These are phyloP conservation scores for Gentiana straminea DNA, from an alignment of 257 asterid genomes.

Conservation along the genomic window DNA sequence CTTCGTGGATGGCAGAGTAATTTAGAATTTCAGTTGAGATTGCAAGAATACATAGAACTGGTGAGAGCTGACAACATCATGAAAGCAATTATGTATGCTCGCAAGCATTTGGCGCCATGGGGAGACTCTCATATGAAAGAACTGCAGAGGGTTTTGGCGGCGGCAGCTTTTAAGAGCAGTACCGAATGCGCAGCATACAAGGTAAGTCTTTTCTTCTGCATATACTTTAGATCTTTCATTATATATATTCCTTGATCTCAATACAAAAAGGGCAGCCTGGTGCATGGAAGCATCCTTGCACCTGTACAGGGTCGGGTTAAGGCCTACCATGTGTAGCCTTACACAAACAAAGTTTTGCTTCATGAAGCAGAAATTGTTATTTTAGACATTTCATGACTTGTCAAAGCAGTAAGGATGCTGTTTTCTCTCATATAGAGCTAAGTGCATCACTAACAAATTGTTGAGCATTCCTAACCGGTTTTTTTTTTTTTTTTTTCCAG, in stretches of 20 bases:
- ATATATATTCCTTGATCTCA: background rate
- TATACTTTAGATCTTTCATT: background rate
- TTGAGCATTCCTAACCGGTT: too few relatives aligned
- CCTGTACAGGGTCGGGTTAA: too few relatives aligned
- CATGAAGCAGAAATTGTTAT: too few relatives aligned
- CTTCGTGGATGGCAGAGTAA: slow-evolving; percentile 60
- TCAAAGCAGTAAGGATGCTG: too few relatives aligned
- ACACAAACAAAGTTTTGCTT: too few relatives aligned
- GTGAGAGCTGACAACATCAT: slow-evolving; percentile 64
- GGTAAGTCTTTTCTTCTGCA: slow-evolving; percentile 24
- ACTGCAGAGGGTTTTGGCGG: slow-evolving; percentile 82
- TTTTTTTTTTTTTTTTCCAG: slow-evolving; percentile 21
- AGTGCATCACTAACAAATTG: too few relatives aligned
- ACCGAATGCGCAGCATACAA: slow-evolving; percentile 80
- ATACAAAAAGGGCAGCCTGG: too few relatives aligned
- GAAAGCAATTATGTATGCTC: slow-evolving; percentile 82
- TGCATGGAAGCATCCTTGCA: too few relatives aligned
- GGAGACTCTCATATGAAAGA: slow-evolving; percentile 91
- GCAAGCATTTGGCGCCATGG: slow-evolving; percentile 90
- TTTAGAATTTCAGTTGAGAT: slow-evolving; percentile 90
- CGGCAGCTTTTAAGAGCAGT: slow-evolving; percentile 82
- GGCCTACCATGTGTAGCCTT: too few relatives aligned
- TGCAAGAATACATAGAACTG: slow-evolving; percentile 92
- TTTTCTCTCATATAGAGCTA: too few relatives aligned
- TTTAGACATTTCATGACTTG: too few relatives aligned